phyloP scores from a whole-genome alignment of 192 early-diverging fungal species.

The Funneliformis geosporum region DNA sequence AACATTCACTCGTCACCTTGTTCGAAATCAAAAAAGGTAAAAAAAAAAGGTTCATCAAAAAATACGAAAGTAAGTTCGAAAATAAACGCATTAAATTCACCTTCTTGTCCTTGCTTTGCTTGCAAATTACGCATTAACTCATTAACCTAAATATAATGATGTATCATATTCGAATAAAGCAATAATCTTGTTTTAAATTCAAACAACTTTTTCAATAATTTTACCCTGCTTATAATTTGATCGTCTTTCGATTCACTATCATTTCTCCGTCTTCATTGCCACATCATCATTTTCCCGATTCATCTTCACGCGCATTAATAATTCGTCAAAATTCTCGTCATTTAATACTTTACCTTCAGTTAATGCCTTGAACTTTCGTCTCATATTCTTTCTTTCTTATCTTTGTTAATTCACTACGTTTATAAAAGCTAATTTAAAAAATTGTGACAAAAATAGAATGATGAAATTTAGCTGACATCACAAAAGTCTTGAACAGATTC shows the following conservation, averaged over 20 bases:
- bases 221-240: conserved; percentile 15
- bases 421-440: conserved; percentile 25
- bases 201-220: background rate
- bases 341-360: conserved; percentile 1
- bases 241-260: background rate
- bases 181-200: too few relatives aligned
- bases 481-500: conserved; percentile 17
- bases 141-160: background rate
- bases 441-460: background rate
- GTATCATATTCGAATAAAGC: background rate
- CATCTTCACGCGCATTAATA: background rate
- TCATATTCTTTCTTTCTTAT: conserved; percentile 27
- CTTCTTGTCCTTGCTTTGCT: background rate
- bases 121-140: conserved; percentile 18
- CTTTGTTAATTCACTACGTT: conserved; percentile 1
- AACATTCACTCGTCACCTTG: background rate
- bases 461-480: conserved; percentile 1
- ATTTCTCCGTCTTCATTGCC: background rate
- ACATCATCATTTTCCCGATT: conserved; percentile 13
- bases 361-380: conserved; percentile 27
- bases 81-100: background rate
- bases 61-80: background rate
- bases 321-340: conserved; percentile 23
- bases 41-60: background rate
- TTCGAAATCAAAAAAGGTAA: background rate